Evolutionary conservation across 208 protist genomes (phyloP).

Genomic region (Leishmania braziliensis): DNA sequence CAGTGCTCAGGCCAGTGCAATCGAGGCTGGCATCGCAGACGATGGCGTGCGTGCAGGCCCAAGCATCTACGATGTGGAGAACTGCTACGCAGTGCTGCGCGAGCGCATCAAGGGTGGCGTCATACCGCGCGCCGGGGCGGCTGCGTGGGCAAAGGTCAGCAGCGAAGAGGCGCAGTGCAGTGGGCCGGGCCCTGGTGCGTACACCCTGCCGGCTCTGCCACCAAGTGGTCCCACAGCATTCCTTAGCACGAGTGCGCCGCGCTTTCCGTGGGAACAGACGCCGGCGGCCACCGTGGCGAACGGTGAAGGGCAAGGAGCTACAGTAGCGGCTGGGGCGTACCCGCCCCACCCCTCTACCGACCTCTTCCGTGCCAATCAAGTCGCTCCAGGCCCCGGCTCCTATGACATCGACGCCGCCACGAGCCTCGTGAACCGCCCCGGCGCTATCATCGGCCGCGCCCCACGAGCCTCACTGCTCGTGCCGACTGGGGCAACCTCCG

Average conservation of each 20-base stretch:
- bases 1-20: background rate
- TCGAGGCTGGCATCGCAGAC: background rate
- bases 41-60: constrained; percentile 8
- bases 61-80: constrained; percentile 21
- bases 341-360: background rate
- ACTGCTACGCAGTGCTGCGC: background rate
- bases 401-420: constrained; percentile 36
- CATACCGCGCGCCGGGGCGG: constrained; percentile 15
- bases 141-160: background rate
- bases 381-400: constrained; percentile 31
- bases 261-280: constrained; percentile 28
- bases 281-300: background rate
- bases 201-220: constrained; percentile 26
- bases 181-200: constrained; percentile 47
- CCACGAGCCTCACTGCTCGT: constrained; percentile 24
- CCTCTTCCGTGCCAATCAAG: constrained; percentile 1
- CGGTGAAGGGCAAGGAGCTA: background rate
- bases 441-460: constrained; percentile 50
- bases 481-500: background rate
- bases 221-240: constrained; percentile 12
- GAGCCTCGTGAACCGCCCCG: constrained; percentile 22
- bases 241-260: constrained; percentile 20
- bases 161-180: background rate
- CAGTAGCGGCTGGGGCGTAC: background rate
- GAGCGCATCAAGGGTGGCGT: constrained; percentile 24